Evolutionary conservation across 2,329 filamentous ascomycete genomes (phyloP), one percentile per base, ranked within the genome.

Genomic region (Pseudopyrenochaeta lycopersici): DNA sequence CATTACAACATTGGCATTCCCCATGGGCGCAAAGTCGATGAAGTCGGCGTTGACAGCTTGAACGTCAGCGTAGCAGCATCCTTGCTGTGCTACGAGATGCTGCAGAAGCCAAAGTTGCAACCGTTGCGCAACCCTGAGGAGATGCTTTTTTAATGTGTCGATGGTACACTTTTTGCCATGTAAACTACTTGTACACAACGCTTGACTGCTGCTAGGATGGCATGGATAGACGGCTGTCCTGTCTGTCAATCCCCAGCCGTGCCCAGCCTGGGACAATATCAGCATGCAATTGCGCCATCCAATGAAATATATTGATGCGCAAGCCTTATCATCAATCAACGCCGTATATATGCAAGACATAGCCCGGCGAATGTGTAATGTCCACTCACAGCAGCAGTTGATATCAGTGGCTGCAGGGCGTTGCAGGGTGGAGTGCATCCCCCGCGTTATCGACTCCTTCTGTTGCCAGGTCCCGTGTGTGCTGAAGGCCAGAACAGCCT

Each of bases 31-130:
- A 58, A 66, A 1, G 36, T 78, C 70, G 58, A 80, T 67, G 71
- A 84, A 68, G 72, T 87, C 62, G 71, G 83, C 1, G 87, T 99
- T 2, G 94, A 98, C 75, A 97, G 92, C 74, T 78, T 99, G 73
- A 98, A 99, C 72, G 95, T 98, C 33, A 92, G 91, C 70, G 93
- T 96, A 17, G 94, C 95, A 1, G 87, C 91, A 6, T 92, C 87
- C 1, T 78, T 98, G 43, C 77, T 98, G 45, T 88, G 88, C 57
- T 84, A 88, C 59, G 81, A 88, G 0, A 91, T 95, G 68, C 71
- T 91, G 66, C 83, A 78, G 45, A 68, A 60, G 48, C 71, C 73
- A n/a, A 64, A 52, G 33, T 23, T 35, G 33, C 45, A 46, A 41
- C 43, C 46, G n/a, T 27, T 48, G 32, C 38, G 46, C 15, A 54